Base-by-base conservation (phyloP, 2,329 filamentous ascomycete species). In the Tolypocladium album region DNA sequence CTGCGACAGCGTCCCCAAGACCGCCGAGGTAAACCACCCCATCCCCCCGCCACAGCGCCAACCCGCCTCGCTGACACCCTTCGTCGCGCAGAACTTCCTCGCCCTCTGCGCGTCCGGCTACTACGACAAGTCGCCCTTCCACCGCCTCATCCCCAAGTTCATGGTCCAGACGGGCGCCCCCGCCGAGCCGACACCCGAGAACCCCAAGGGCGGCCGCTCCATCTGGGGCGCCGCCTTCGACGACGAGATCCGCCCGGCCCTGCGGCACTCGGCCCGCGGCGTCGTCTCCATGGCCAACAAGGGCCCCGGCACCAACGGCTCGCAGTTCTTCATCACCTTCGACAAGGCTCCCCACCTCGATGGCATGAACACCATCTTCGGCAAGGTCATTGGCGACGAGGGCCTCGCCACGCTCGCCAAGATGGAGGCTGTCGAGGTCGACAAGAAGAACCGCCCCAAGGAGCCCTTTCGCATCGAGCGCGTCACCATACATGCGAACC, bases 1-100 rank as follows among this genome's bases (percentile, higher is more conserved):
- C 78, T 97, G 93, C 78, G 91, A 97, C 73, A 88, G 89, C 67
- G 91, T 96, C 39, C 94, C 94, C 63, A 92, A 93, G 74, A 96
- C 94, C 0, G 88, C 92, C 64, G 90, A 96, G 77, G 88, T 88
- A 77, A 77, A 60, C 76, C 27, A 3, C 11, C 42, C 7, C 7
- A 53, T 15, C 50, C 24, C 17, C 45, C 42, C 59, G 34, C 57
- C 36, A 42, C 43, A 27, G 17, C 13, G 8, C 24, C 13, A 58
- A 39, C 34, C 56, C 42, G 55, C 63, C 62, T 55, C 17, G 50
- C 57, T 34, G 27, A 47, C 34, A 9, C 17, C 61, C 9, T 2
- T 5, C 34, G 50, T 31, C 22, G 45, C 27, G 13, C 71, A 90
- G 87, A 95, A 95, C 78, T 95, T 95, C 75, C 86, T 95, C 66